phyloP scores from a whole-genome alignment of 106 monocot genomes.

The Acorus calamus region DNA sequence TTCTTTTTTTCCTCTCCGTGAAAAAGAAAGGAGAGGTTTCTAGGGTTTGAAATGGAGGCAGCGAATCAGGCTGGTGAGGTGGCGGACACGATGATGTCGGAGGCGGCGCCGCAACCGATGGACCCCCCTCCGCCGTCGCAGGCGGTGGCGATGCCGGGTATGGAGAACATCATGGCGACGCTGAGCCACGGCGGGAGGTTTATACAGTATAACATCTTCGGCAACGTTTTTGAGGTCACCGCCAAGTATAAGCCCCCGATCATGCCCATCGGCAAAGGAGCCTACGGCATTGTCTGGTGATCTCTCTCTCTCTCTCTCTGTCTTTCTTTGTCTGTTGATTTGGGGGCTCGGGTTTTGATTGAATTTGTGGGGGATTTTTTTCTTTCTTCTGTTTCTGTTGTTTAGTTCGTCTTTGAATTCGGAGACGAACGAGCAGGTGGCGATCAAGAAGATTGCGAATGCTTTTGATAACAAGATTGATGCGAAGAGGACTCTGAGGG shows the following conservation, averaged over 20 bases:
- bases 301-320: not conserved
- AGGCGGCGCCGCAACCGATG: no score
- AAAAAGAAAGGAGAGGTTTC: no score
- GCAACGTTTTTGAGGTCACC: slow-evolving; percentile 75
- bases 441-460: slow-evolving; percentile 76
- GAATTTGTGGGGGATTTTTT: no score
- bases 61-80: no score
- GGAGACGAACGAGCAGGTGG: slow-evolving; percentile 64
- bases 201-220: slow-evolving; percentile 81
- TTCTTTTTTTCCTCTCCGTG: no score
- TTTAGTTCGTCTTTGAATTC: slow-evolving; percentile 46
- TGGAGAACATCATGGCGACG: slow-evolving; percentile 17
- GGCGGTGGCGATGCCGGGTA: no score
- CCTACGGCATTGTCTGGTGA: slow-evolving; percentile 98
- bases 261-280: slow-evolving; percentile 93
- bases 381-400: not conserved
- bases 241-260: slow-evolving; percentile 83
- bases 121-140: no score
- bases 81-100: no score
- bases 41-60: no score
- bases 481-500: slow-evolving; percentile 68
- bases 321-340: not conserved
- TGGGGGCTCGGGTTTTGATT: not conserved
- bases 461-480: slow-evolving; percentile 81
- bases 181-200: slow-evolving; percentile 53